These are phyloP conservation scores for Grosmannia penicillata DNA, from an alignment of 2,329 filamentous ascomycete genomes.

Conservation along the genomic window DNA sequence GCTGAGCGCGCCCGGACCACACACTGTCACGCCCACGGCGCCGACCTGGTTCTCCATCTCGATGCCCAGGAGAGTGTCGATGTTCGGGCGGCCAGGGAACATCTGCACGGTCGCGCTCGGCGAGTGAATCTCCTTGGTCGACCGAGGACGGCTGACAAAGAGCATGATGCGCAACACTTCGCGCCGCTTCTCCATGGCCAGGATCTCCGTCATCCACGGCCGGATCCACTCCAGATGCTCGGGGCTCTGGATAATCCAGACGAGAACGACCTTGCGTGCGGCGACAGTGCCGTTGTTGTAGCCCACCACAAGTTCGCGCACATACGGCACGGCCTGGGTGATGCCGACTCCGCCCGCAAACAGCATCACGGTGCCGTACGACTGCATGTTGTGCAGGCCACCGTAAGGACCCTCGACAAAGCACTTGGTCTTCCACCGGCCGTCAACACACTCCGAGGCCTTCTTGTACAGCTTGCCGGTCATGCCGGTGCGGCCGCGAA, in stretches of 20 bases:
- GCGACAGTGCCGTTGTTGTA: slow-evolving; percentile 55
- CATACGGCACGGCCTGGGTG: slow-evolving; percentile 63
- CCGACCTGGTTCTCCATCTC: slow-evolving; percentile 64
- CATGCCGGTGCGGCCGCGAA: slow-evolving; percentile 60
- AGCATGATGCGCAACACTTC: slow-evolving; percentile 64
- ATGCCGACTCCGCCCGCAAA: slow-evolving; percentile 73
- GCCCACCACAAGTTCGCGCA: slow-evolving; percentile 56
- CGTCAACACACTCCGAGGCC: slow-evolving; percentile 44
- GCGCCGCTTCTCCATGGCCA: slow-evolving; percentile 58
- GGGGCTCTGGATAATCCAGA: slow-evolving; percentile 67
- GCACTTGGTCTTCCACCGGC: slow-evolving; percentile 47
- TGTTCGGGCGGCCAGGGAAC: slow-evolving; percentile 67
- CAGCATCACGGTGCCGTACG: slow-evolving; percentile 64
- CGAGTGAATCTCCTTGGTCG: slow-evolving; percentile 68
- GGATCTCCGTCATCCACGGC: slow-evolving; percentile 69
- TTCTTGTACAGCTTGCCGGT: slow-evolving; percentile 55
- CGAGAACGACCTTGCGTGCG: slow-evolving; percentile 55
- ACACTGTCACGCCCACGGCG: slow-evolving; percentile 59
- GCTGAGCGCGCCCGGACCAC: slow-evolving; percentile 57
- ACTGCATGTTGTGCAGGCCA: slow-evolving; percentile 53
- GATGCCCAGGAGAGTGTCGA: slow-evolving; percentile 54
- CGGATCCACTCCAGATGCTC: slow-evolving; percentile 76
- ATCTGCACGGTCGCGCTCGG: slow-evolving; percentile 67
- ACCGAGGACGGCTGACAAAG: slow-evolving; percentile 60
- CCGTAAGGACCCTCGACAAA: slow-evolving; percentile 68